phyloP scores from a whole-genome alignment of 2,329 filamentous ascomycete genomes.

The Clathrospora elynae region DNA sequence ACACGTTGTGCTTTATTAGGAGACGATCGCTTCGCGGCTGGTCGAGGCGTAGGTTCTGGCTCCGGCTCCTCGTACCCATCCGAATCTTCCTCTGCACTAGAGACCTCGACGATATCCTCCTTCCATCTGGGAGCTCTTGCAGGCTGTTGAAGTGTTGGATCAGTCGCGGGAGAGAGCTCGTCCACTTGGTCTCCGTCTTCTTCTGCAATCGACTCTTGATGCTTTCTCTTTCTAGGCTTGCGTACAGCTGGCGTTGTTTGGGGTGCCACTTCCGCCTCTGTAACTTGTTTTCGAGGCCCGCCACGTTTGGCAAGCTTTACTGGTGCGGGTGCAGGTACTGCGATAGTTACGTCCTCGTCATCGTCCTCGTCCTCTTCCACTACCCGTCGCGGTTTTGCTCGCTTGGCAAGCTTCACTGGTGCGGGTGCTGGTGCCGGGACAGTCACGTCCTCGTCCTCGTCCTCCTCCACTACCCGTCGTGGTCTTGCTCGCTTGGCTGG shows the following conservation, averaged over 20 bases:
- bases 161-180: slow-evolving; percentile 29
- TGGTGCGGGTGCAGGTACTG: not conserved
- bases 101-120: slow-evolving; percentile 16
- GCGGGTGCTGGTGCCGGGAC: not conserved
- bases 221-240: slow-evolving; percentile 17
- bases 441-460: not conserved
- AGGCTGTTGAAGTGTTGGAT: slow-evolving; percentile 8
- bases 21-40: slow-evolving; percentile 15
- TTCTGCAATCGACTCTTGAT: not conserved
- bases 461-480: not conserved
- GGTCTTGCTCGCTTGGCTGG: slow-evolving; percentile 11
- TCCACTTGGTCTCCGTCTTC: slow-evolving; percentile 18
- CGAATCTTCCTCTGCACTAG: slow-evolving; percentile 23
- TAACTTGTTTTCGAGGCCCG: slow-evolving; percentile 17
- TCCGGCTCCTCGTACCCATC: slow-evolving; percentile 24
- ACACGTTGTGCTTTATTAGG: slow-evolving; percentile 18
- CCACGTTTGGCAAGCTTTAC: slow-evolving; percentile 16
- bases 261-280: not conserved
- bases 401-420: slow-evolving; percentile 5
- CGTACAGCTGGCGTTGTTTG: slow-evolving; percentile 19
- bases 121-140: slow-evolving; percentile 3
- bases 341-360: no score
- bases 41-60: slow-evolving; percentile 17
- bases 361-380: slow-evolving; percentile 2
- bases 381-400: slow-evolving; percentile 10